Base-by-base conservation (phyloP, 345 rosid genomes). In the Melaleuca alternifolia region DNA sequence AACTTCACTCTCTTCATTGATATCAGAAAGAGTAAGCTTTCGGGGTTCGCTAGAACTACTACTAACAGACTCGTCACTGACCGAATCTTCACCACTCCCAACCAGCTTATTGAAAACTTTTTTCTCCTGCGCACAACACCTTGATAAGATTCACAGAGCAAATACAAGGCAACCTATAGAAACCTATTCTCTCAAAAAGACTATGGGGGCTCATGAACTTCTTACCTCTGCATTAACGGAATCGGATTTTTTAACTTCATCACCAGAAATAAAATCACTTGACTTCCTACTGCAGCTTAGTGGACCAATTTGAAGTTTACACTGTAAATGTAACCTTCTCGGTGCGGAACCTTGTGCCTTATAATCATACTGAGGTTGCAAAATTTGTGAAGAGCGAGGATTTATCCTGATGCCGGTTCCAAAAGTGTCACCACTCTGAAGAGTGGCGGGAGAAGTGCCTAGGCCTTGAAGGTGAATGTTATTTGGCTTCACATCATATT, bases 241-340 rank as follows among this genome's bases (percentile, higher is more conserved):
- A 41, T 87, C 87, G 61, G 57, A 81, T 51, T 89, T 90, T 86
- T 77, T 87, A 76, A 85, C 91, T 59, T 86, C 84, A 84, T 91
- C 85, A 84, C 61, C 57, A 16, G 85, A 52, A 41, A 11, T 26
- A 56, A 83, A 50, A 87, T 85, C 86, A 54, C 54, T 62, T 46
- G 89, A 51, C 15, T 83, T 54, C 50, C 50, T 48, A 33, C 44
- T 28, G 83, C 85, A 85, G 59, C 44, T 48, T 51, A 81, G 28
- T 10, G 86, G 79, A 83, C 89, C 89, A 15, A 87, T 85, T 62
- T 87, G 85, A 87, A 87, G 87, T 62, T 54, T 84, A 37, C 81
- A 6, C 89, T 94, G 94, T 75, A 95, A 88, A 77, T 86, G 93
- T 59, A 94, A 1, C 89, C 98, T 94, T 91, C 94, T 93, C 3